Conservation (phyloP, 139 green algal genomes). For the Microglena sp. region DNA sequence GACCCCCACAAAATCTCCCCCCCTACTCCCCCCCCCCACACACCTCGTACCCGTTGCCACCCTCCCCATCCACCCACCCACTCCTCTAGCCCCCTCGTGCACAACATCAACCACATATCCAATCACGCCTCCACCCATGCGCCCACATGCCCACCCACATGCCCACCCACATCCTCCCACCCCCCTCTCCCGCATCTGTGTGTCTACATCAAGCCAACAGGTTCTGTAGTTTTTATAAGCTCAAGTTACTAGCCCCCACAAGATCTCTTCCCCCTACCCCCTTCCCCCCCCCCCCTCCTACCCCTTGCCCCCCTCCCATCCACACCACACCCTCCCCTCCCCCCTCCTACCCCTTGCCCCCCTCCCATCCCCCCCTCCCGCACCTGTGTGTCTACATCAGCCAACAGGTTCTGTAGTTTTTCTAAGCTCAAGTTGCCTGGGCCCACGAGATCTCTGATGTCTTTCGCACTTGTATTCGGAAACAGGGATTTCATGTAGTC, state of each 20-base stretch:
- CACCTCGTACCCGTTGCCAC: too few species aligned
- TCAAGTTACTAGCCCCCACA: slow-evolving; percentile 2
- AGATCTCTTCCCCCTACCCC: background rate
- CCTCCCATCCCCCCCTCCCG: background rate
- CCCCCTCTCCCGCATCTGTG: background rate
- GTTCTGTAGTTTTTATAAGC: slow-evolving; percentile 14
- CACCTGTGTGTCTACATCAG: slow-evolving; percentile 10
- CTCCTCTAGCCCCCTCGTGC: background rate
- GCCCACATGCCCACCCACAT: background rate
- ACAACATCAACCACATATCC: background rate
- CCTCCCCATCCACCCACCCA: too few species aligned
- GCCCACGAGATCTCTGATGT: slow-evolving; percentile 13
- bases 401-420: slow-evolving; percentile 17
- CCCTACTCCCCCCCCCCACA: background rate
- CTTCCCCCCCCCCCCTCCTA: background rate
- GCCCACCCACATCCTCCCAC: background rate
- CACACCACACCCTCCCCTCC: background rate
- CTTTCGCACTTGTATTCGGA: slow-evolving; percentile 10
- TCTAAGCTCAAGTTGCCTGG: slow-evolving; percentile 17
- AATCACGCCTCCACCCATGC: background rate
- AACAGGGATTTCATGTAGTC: slow-evolving; percentile 12
- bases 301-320: background rate
- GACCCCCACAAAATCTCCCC: background rate
- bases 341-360: background rate
- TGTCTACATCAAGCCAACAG: slow-evolving; percentile 9